These are phyloP conservation scores for Puccinia horiana DNA, from an alignment of 1,284 basidiomycete species.

Conservation along the genomic window DNA sequence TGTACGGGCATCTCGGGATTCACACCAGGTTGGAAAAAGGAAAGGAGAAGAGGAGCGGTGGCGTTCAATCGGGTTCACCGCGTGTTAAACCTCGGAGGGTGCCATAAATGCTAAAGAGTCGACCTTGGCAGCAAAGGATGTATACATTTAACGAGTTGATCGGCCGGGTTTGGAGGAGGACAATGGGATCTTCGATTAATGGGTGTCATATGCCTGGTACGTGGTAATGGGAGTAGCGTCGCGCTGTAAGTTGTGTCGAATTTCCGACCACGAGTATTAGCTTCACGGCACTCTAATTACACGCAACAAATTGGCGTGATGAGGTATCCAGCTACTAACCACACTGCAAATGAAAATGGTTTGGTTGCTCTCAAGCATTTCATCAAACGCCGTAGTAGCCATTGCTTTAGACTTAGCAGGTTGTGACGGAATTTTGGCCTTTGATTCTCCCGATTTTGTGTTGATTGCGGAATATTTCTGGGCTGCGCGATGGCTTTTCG, in stretches of 20 bases:
- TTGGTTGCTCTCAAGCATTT: constrained; percentile 22
- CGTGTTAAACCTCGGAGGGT: too few species aligned
- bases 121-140: too few species aligned
- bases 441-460: background rate
- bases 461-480: background rate
- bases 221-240: background rate
- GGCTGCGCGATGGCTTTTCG: background rate
- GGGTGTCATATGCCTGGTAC: background rate
- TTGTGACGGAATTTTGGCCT: background rate
- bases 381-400: background rate
- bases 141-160: background rate
- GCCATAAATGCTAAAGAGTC: too few species aligned
- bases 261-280: background rate
- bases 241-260: background rate
- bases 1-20: too few species aligned
- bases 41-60: too few species aligned
- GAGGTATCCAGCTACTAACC: background rate
- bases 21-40: too few species aligned
- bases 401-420: background rate
- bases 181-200: background rate
- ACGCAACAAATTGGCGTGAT: background rate
- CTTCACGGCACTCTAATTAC: background rate
- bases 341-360: constrained; percentile 1
- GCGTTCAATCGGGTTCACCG: too few species aligned
- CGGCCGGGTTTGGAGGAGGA: background rate